Conservation (phyloP, 306 rosid species). For the Trichosanthes cucumerina region DNA sequence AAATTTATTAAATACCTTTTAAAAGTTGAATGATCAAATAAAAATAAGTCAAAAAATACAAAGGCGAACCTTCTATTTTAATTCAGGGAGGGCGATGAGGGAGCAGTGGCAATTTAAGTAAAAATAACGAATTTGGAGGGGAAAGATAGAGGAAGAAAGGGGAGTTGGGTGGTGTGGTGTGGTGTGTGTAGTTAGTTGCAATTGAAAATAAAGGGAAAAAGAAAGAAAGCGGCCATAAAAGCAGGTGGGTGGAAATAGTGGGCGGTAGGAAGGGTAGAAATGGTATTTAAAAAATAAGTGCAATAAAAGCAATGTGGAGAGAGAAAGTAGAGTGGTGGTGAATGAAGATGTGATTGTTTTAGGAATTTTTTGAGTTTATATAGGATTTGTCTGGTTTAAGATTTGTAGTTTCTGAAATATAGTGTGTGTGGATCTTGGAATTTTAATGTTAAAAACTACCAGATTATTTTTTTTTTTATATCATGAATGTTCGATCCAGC, state of each 20-base stretch:
- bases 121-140: background rate
- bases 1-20: too few relatives aligned
- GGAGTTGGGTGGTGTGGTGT: background rate
- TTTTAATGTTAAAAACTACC: too few relatives aligned
- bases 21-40: too few relatives aligned
- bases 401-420: too few relatives aligned
- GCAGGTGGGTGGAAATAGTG: conserved; percentile 8
- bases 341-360: background rate
- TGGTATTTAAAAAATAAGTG: background rate
- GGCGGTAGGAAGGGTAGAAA: conserved; percentile 3
- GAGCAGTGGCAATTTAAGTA: background rate
- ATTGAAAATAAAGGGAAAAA: background rate
- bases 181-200: conserved; percentile 1
- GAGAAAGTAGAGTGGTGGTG: background rate
- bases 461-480: too few relatives aligned
- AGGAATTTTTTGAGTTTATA: background rate
- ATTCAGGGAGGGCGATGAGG: too few relatives aligned
- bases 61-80: too few relatives aligned
- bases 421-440: too few relatives aligned
- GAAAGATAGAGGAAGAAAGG: background rate
- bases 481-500: too few relatives aligned
- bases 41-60: too few relatives aligned
- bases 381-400: background rate
- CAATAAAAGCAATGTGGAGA: background rate
- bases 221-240: background rate